phyloP scores from a whole-genome alignment of 2,329 filamentous ascomycete genomes.

The Aspergillus felis region DNA sequence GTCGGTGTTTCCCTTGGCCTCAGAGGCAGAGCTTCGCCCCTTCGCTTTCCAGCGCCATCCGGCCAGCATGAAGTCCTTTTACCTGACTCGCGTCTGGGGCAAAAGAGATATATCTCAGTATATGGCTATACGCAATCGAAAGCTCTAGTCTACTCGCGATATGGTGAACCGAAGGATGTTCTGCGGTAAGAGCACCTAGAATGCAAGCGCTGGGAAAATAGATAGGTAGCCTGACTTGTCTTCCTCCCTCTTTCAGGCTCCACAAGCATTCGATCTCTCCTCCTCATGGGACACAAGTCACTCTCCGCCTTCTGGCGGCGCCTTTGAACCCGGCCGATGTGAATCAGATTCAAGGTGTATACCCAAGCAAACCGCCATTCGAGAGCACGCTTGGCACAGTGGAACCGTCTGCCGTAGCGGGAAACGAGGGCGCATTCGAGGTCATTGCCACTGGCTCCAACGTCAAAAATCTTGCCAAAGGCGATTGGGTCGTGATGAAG shows the following conservation, averaged over 20 bases:
- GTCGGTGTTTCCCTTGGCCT: conserved; percentile 9
- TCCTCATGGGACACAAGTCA: conserved; percentile 59
- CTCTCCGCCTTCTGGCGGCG: conserved; percentile 81
- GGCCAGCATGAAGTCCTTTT: conserved; percentile 2
- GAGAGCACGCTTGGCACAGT: conserved; percentile 71
- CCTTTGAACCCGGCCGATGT: conserved; percentile 97
- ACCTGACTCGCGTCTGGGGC: conserved; percentile 10
- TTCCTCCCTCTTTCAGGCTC: conserved; percentile 24
- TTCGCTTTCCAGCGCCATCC: conserved; percentile 6
- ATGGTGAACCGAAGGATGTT: conserved; percentile 48
- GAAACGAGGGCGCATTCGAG: conserved; percentile 90
- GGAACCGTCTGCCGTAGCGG: conserved; percentile 60
- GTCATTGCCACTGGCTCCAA: conserved; percentile 66
- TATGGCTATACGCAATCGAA: conserved; percentile 51
- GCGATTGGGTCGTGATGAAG: conserved; percentile 93
- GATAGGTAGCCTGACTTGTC: neutral
- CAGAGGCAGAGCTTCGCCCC: conserved; percentile 10
- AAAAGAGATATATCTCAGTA: conserved; percentile 40
- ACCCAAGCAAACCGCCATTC: conserved; percentile 79
- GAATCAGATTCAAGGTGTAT: conserved; percentile 96
- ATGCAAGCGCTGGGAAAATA: neutral
- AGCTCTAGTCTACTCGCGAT: conserved; percentile 46
- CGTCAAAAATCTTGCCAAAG: conserved; percentile 61
- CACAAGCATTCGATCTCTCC: conserved; percentile 49
- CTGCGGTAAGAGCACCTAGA: conserved; percentile 30